Conservation (phyloP, 345 rosid species). For the Odontarrhena argentea region DNA sequence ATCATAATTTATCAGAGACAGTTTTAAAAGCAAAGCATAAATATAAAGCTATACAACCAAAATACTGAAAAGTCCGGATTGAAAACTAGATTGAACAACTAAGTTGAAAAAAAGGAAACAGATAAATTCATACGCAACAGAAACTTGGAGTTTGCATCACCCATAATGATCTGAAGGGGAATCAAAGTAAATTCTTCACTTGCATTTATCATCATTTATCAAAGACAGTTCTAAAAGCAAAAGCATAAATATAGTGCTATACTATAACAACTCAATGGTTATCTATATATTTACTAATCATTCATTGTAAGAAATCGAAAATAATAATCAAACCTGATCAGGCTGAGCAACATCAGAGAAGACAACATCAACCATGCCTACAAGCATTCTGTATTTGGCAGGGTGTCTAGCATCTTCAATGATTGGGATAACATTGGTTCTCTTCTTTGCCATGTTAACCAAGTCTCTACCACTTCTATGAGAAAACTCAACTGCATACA, state of each 20-base stretch:
- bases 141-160: conserved; percentile 48
- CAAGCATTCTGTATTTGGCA: conserved; percentile 91
- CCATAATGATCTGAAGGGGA: conserved; percentile 69
- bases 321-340: conserved; percentile 71
- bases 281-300: background rate
- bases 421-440: conserved; percentile 91
- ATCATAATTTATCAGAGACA: background rate
- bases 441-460: conserved; percentile 98
- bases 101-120: background rate
- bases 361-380: conserved; percentile 99
- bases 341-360: conserved; percentile 99
- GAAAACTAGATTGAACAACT: no score
- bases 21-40: background rate
- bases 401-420: conserved; percentile 99
- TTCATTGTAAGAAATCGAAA: background rate
- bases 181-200: conserved; percentile 62
- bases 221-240: background rate
- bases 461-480: conserved; percentile 96
- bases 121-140: conserved; percentile 33
- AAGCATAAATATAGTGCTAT: background rate
- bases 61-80: no score
- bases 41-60: background rate
- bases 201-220: conserved; percentile 31
- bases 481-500: conserved; percentile 96
- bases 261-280: no score